Evolutionary conservation across 202 grass and related monocot genomes (phyloP), one percentile per base, ranked within the genome.

Genomic region (Tripidium arundinaceum): DNA sequence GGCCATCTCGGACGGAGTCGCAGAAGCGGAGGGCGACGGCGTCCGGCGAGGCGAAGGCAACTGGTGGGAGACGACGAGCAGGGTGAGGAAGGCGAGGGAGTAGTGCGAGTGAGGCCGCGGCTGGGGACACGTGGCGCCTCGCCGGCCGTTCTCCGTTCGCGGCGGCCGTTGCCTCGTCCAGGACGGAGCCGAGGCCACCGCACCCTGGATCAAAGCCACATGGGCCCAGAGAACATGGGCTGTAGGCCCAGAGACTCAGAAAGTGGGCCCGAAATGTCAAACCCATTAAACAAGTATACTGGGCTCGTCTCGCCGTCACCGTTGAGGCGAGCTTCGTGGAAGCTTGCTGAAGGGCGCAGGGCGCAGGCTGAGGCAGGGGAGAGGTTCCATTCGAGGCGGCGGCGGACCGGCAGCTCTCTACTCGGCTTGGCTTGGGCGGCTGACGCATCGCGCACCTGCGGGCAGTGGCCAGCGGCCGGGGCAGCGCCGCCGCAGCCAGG

Each of bases 71-170:
- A 41, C 45, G 77, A 71, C 33, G 65, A 54, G 36, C 24, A 15
- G 37, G 38, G 14, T 10, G 33, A 16, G 31, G 63, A 26, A n/a
- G 52, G 38, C 54, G 79, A 81, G 47, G 24, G 38, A 70, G 52
- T 45, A 41, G 37, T 4, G 46, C 24, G 55, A 65, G 70, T 79
- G 70, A 76, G 86, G 86, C 76, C 28, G 70, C n/a, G 7, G 70
- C 22, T 64, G 34, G 21, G 38, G 58, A 84, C 86, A 86, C 88
- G 84, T 86, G 88, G 84, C 88, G 29, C 34, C 11, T 90, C 83
- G 6, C 43, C 24, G 21, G 83, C 87, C 83, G 39, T 52, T 88
- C 77, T 70, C 70, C 29, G 3, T 46, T 76, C 26, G 62, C 72
- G 81, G 37, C 72, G 15, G 77, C 68, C 29, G 79, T 36, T 72